These are phyloP conservation scores for Echinosophora koreensis DNA, from an alignment of 306 rosid species.

Conservation along the genomic window DNA sequence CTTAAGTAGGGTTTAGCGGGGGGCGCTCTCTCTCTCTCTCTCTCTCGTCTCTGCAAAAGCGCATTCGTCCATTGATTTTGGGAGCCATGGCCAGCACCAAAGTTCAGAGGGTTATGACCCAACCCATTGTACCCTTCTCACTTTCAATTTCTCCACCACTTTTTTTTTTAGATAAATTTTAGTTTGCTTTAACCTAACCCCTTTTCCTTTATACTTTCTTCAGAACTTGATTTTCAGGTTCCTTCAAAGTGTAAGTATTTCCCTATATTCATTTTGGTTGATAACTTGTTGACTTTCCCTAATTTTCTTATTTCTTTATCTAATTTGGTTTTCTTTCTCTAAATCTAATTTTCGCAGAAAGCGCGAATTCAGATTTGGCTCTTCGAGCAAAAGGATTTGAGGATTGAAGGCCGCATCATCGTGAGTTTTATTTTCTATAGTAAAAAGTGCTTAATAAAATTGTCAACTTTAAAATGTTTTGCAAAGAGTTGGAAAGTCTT, in stretches of 20 bases:
- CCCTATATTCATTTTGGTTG: not conserved
- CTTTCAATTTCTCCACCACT: not conserved
- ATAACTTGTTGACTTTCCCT: not conserved
- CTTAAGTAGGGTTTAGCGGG: not conserved
- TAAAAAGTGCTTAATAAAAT: too few relatives aligned
- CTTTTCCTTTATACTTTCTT: not conserved
- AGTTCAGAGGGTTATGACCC: slow-evolving; percentile 98
- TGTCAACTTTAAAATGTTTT: not conserved
- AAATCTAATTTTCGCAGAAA: slow-evolving; percentile 58
- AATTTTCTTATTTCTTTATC: not conserved
- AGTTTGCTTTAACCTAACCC: slow-evolving; percentile 20
- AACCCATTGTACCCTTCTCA: slow-evolving; percentile 69
- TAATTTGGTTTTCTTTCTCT: not conserved
- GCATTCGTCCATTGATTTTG: not conserved
- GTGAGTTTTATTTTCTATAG: slow-evolving; percentile 54
- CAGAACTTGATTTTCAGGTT: slow-evolving; percentile 95
- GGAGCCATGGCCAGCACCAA: slow-evolving; percentile 92
- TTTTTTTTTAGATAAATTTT: slow-evolving; percentile 21
- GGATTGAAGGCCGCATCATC: slow-evolving; percentile 88
- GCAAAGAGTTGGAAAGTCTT: not conserved
- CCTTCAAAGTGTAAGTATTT: slow-evolving; percentile 78
- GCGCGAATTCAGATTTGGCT: slow-evolving; percentile 93
- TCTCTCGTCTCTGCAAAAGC: not conserved
- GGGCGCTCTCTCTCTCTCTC: too few relatives aligned
- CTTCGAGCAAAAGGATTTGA: slow-evolving; percentile 81